Evolutionary conservation across 306 rosid species (phyloP).

Genomic region (Dalbergia oliveri): DNA sequence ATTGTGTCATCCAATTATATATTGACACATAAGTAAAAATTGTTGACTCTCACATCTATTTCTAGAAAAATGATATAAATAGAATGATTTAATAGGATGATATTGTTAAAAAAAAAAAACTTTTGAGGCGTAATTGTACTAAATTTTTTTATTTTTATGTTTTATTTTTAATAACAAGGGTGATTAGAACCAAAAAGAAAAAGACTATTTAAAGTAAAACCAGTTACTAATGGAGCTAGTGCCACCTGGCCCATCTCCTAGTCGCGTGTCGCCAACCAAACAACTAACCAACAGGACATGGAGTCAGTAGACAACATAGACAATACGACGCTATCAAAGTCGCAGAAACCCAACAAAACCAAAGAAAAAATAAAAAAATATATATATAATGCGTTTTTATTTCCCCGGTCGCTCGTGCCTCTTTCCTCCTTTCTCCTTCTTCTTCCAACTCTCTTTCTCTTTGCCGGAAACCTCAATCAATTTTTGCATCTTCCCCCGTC

Average conservation of each 20-base stretch:
- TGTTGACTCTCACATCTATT: no score
- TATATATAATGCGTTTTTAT: constrained; percentile 2
- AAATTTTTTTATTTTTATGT: no score
- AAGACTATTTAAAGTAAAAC: no score
- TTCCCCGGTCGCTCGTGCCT: constrained; percentile 2
- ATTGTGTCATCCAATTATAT: no score
- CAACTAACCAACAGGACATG: not conserved
- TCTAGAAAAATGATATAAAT: no score
- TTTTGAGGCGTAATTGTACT: no score
- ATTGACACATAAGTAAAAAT: no score
- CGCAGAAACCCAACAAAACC: not conserved
- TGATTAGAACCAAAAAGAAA: no score
- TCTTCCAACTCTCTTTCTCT: not conserved
- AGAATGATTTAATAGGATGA: no score
- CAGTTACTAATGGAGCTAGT: not conserved
- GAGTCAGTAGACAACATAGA: not conserved
- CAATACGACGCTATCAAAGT: not conserved
- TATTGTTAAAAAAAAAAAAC: no score
- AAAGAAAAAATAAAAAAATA: not conserved
- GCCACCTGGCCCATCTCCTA: not conserved
- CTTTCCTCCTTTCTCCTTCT: not conserved
- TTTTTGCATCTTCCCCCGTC: not conserved
- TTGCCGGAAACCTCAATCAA: not conserved
- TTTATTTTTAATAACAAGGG: no score
- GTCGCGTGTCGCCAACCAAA: not conserved